Evolutionary conservation across 139 green algal species (phyloP), one percentile per base, ranked within the genome.

Genomic region (Chlorella sp.): DNA sequence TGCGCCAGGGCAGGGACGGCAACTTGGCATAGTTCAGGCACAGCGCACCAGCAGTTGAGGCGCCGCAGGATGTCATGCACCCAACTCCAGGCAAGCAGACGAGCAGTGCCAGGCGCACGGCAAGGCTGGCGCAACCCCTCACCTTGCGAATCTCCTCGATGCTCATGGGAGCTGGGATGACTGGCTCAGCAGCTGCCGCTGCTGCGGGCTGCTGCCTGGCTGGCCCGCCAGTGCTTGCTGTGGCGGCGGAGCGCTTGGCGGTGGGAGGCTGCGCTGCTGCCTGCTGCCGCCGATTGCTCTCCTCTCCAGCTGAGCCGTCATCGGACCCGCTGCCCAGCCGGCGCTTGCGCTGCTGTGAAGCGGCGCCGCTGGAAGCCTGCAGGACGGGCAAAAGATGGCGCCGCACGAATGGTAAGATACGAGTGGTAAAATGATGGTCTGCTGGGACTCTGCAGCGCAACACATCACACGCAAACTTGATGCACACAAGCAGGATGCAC

Each of bases 131-230:
- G 32, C 70, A 54, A 11, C 24, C 36, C 41, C 82, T 22, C 68
- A 80, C 77, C 79, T 58, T 60, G 30, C 85, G 56, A 68, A 89
- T 83, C 26, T 86, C 85, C 1, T 83, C 67, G 16, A 89, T 72
- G 68, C 62, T 89, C 54, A 80, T 86, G 46, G 85, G 85, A 5
- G 77, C 30, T 38, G 79, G n/a, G 44, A 77, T 43, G 38, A 44
- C 58, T 30, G n/a, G 32, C 75, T 82, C 36, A 7, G 11, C 54
- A 14, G 54, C 34, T 48, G 76, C 34, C 24, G 34, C 24, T 4
- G 54, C 56, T 5, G 58, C 76, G 38, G 76, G 56, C 51, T 43
- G 77, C 32, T 43, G 77, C 38, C 62, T 68, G 4, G 51, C 40
- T 6, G 26, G 28, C 44, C 8, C 69, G 19, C 78, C n/a, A 16